Base-by-base conservation (phyloP, 345 rosid species). In the Sisymbrium irio region DNA sequence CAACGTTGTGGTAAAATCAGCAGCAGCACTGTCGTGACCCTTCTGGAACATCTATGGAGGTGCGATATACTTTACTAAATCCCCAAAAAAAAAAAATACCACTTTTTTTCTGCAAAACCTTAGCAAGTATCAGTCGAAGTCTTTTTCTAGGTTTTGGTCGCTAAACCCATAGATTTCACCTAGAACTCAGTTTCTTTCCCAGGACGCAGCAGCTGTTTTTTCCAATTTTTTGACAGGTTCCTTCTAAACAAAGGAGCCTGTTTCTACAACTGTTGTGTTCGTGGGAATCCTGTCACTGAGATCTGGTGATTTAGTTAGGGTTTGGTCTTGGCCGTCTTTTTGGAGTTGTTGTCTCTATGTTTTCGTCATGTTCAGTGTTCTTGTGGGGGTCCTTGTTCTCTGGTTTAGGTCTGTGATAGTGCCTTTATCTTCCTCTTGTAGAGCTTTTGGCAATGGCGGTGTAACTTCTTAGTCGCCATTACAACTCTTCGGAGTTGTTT, bases 51-150 rank as follows among this genome's bases (percentile, higher is more conserved):
- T 70, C 80, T 95, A 64, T 92, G 96, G 91, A 86, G 88, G 83
- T 95, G 97, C 25, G 97, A 95, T 63, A 85, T 92, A 83, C 97
- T 95, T 17, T 85, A 77, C 77, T 95, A 76, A 87, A 46, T 81
- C 82, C 81, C 39, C 8, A 12, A 4, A 40, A n/a, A 35, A 35
- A 35, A 33, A 14, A 28, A 37, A 32, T 71, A 76, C 39, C 62
- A 77, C 84, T 83, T 80, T 79, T 79, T 85, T 84, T 82, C 62
- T 33, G 32, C 71, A 32, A 74, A 75, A 32, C 49, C 27, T 2
- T 53, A 70, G 72, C 32, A 28, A 70, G 80, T 58, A 28, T 41
- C 65, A 62, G 53, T 57, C 60, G 1, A 47, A 45, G 71, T 55
- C 58, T 77, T 73, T 69, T 81, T 76, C 32, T 82, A 79, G 87